Evolutionary conservation across 1,284 basidiomycete species (phyloP).

Genomic region (Kalmanozyma brasiliensis): DNA sequence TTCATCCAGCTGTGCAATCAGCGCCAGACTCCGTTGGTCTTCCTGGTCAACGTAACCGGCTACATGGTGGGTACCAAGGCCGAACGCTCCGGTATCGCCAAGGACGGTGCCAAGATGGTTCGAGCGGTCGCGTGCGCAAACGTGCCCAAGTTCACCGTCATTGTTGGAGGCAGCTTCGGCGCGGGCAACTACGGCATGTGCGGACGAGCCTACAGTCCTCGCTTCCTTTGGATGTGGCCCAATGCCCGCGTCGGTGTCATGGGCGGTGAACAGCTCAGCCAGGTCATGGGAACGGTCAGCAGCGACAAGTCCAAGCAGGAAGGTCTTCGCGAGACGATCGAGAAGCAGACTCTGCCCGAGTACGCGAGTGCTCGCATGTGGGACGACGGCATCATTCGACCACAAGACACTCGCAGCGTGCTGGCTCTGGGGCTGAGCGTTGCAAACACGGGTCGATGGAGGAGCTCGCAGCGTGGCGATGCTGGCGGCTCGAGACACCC

Average conservation of each 20-base stretch:
- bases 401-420: slow-evolving; percentile 87
- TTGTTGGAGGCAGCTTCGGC: slow-evolving; percentile 94
- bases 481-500: slow-evolving; percentile 48
- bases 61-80: slow-evolving; percentile 97
- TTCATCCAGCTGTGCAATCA: slow-evolving; percentile 95
- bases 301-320: slow-evolving; percentile 47
- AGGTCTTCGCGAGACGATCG: slow-evolving; percentile 81
- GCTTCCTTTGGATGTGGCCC: slow-evolving; percentile 98
- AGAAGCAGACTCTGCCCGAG: slow-evolving; percentile 83
- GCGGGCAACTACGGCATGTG: slow-evolving; percentile 82
- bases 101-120: slow-evolving; percentile 98
- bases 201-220: slow-evolving; percentile 79
- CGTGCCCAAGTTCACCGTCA: slow-evolving; percentile 91
- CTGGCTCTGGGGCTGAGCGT: slow-evolving; percentile 85
- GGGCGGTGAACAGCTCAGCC: slow-evolving; percentile 90
- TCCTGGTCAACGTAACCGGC: slow-evolving; percentile 88
- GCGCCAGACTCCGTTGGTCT: slow-evolving; percentile 85
- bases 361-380: slow-evolving; percentile 90
- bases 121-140: slow-evolving; percentile 92
- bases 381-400: slow-evolving; percentile 94
- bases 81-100: slow-evolving; percentile 92
- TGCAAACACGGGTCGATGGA: slow-evolving; percentile 69
- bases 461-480: slow-evolving; percentile 44
- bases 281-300: slow-evolving; percentile 90
- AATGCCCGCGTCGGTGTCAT: slow-evolving; percentile 96